phyloP scores from a whole-genome alignment of 176 grass and related monocot genomes.

The Musa troglodytarum region DNA sequence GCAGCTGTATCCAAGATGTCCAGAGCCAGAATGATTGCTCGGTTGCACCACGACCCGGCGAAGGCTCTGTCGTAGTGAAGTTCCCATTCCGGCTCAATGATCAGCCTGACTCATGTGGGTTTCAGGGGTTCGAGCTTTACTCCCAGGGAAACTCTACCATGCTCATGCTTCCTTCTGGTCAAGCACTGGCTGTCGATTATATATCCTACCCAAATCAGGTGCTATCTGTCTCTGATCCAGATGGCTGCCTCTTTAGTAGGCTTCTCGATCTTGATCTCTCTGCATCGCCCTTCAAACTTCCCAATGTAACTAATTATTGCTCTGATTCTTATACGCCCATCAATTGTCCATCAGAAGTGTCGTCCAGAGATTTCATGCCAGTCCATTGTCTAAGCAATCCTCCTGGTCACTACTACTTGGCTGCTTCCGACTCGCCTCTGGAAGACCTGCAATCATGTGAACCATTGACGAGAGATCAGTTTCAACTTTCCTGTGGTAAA shows the following conservation, averaged over 20 bases:
- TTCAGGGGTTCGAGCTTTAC: constrained; percentile 11
- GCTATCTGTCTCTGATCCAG: background rate
- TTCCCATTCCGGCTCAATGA: constrained; percentile 3
- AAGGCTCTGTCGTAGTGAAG: background rate
- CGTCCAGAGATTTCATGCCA: rapidly evolving
- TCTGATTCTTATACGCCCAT: background rate
- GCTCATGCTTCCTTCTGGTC: background rate
- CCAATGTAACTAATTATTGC: background rate
- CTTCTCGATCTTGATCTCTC: background rate
- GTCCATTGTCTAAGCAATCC: background rate
- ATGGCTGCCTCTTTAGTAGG: background rate
- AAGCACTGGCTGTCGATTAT: background rate
- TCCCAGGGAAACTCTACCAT: background rate
- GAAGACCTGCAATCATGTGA: background rate
- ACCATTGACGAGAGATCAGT: background rate
- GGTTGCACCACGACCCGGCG: background rate
- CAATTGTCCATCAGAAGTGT: background rate
- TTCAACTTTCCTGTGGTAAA: background rate
- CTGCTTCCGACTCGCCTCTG: background rate
- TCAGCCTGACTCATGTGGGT: background rate
- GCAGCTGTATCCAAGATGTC: background rate
- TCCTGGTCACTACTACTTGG: background rate
- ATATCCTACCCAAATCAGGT: background rate
- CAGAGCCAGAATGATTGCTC: background rate
- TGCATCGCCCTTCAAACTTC: background rate